These are phyloP conservation scores for Boletus sp. DNA, from an alignment of 1,284 basidiomycete genomes.

Conservation along the genomic window DNA sequence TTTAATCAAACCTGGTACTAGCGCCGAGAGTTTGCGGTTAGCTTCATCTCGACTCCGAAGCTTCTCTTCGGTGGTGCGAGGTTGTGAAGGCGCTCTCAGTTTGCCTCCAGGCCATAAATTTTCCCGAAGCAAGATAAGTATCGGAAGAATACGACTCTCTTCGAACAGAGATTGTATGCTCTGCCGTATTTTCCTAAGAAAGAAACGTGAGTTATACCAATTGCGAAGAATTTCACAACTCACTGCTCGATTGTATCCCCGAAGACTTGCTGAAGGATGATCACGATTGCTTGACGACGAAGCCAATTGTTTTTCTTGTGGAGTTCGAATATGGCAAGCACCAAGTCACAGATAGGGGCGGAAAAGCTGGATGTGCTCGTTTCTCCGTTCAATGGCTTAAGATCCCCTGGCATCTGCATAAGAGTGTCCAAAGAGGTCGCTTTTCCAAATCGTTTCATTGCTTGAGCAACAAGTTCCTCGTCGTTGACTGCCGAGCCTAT, in stretches of 20 bases:
- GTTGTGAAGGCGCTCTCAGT: constrained; percentile 53
- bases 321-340: constrained; percentile 90
- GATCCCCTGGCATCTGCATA: constrained; percentile 63
- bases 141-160: constrained; percentile 63
- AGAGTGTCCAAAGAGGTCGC: constrained; percentile 61
- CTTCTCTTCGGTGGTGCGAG: constrained; percentile 80
- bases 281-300: constrained; percentile 91
- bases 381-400: constrained; percentile 81
- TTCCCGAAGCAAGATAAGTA: constrained; percentile 66
- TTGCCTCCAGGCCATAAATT: constrained; percentile 82
- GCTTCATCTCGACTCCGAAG: constrained; percentile 78
- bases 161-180: constrained; percentile 60
- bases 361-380: constrained; percentile 85
- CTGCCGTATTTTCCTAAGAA: constrained; percentile 79
- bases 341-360: constrained; percentile 89
- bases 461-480: constrained; percentile 78
- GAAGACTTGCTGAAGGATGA: constrained; percentile 92
- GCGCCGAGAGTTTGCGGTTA: constrained; percentile 78
- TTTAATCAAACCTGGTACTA: constrained; percentile 75
- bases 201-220: constrained; percentile 1
- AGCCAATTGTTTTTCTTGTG: constrained; percentile 96
- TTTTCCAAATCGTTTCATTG: constrained; percentile 66
- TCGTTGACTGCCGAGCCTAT: constrained; percentile 76
- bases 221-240: constrained; percentile 19
- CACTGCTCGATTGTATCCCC: constrained; percentile 94